These are phyloP conservation scores for Keithomyces neogunnii DNA, from an alignment of 2,329 filamentous ascomycete species.

Conservation along the genomic window DNA sequence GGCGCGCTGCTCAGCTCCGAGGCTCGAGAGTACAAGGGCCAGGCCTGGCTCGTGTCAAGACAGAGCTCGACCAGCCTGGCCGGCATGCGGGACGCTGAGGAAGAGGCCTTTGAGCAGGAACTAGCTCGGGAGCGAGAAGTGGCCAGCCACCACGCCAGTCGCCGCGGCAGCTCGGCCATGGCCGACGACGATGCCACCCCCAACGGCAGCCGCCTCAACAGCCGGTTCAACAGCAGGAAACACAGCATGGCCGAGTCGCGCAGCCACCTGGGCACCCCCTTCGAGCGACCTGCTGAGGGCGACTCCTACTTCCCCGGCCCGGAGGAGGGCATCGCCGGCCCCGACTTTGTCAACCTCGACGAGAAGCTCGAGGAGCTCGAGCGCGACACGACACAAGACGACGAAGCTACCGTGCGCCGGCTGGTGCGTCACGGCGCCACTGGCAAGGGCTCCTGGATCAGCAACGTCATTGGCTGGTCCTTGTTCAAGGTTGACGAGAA, in stretches of 20 bases:
- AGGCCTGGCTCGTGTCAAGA: conserved; percentile 58
- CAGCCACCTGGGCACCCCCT: conserved; percentile 35
- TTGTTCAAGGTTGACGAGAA: conserved; percentile 56
- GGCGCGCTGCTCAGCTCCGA: conserved; percentile 54
- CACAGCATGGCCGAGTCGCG: conserved; percentile 24
- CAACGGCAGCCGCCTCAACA: conserved; percentile 37
- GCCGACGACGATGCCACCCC: conserved; percentile 28
- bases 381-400: conserved; percentile 40
- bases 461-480: conserved; percentile 49
- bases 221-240: conserved; percentile 38
- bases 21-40: conserved; percentile 58
- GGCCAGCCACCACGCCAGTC: conserved; percentile 38
- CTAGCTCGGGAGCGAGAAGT: conserved; percentile 41
- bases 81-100: conserved; percentile 41
- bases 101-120: conserved; percentile 44
- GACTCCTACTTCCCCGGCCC: conserved; percentile 34
- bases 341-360: conserved; percentile 56
- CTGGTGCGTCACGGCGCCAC: conserved; percentile 45
- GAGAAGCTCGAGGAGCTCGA: conserved; percentile 49
- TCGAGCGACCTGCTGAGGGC: conserved; percentile 27
- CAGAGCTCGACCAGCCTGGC: conserved; percentile 56
- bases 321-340: conserved; percentile 37
- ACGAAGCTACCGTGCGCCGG: conserved; percentile 50
- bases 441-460: conserved; percentile 50
- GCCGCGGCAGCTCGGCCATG: conserved; percentile 34